Conservation (phyloP, 768 basidiomycete genomes). For the Rhodotorula toruloides region DNA sequence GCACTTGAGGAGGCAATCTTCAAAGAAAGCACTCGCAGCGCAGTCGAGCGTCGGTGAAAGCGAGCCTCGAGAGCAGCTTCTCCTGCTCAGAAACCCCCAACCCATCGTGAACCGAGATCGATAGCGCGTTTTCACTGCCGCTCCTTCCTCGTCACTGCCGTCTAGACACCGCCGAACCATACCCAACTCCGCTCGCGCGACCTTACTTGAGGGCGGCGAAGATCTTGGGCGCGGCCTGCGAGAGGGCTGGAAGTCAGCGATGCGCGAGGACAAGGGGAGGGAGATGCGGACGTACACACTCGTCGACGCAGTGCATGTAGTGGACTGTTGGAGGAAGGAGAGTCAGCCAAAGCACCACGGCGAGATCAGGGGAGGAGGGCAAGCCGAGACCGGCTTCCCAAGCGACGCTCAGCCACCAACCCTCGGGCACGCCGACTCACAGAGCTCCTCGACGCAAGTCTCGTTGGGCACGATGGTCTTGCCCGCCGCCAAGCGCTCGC, state of each 20-base stretch:
- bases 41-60: too few relatives aligned
- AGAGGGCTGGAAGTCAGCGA: not conserved
- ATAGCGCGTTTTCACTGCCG: too few relatives aligned
- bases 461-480: constrained; percentile 39
- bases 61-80: too few relatives aligned
- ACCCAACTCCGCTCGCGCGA: too few relatives aligned
- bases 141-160: too few relatives aligned
- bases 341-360: not conserved
- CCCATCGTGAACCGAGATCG: too few relatives aligned
- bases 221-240: constrained; percentile 41
- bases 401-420: not conserved
- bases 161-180: too few relatives aligned
- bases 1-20: too few relatives aligned
- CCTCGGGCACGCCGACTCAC: constrained; percentile 16
- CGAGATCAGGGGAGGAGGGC: not conserved
- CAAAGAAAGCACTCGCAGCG: too few relatives aligned
- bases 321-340: constrained; percentile 27
- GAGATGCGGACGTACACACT: constrained; percentile 34
- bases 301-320: constrained; percentile 44
- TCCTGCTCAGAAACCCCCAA: too few relatives aligned
- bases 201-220: constrained; percentile 40
- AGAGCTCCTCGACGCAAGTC: constrained; percentile 44
- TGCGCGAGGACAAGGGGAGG: not conserved
- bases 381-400: not conserved
- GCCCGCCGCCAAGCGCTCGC: constrained; percentile 38